A percentile compares a stretch with the other conserved stretches of the same genome.
These are phyloP conservation scores for Biscogniauxia sp. DNA, from an alignment of 2,329 filamentous ascomycete genomes.

Conservation along the genomic window DNA sequence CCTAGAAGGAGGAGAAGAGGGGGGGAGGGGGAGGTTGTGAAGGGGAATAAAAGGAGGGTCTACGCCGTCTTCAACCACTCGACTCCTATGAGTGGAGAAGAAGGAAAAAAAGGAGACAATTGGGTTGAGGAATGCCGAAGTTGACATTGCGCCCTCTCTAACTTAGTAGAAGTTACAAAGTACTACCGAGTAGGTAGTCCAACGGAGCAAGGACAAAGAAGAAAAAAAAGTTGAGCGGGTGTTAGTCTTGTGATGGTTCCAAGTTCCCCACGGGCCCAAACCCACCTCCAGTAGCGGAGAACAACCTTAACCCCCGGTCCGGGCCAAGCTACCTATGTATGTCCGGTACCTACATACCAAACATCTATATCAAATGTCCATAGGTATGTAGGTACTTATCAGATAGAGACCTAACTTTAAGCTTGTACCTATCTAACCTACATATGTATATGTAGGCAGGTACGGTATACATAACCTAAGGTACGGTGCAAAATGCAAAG, in stretches of 20 bases:
- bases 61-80: constrained; percentile 8
- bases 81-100: constrained; percentile 16
- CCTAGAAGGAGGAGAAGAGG: too few species aligned
- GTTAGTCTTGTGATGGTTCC: background rate
- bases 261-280: background rate
- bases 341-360: too few species aligned
- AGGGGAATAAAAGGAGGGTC: constrained; percentile 12
- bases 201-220: background rate
- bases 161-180: constrained; percentile 9
- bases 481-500: too few species aligned
- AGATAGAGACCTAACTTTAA: background rate
- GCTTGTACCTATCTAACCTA: too few species aligned
- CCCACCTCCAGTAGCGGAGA: background rate
- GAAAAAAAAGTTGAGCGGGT: background rate
- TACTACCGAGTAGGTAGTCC: constrained; percentile 1
- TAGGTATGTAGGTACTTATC: too few species aligned
- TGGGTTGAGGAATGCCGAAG: constrained; percentile 2
- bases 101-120: constrained; percentile 14
- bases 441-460: too few species aligned
- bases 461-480: too few species aligned
- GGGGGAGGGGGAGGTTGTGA: constrained; percentile 6
- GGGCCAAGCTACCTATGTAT: background rate
- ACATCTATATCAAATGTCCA: too few species aligned
- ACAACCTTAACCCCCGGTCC: background rate
- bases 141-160: constrained; percentile 11